Evolutionary conservation across 2,329 filamentous ascomycete species (phyloP), one percentile per base, ranked within the genome.

Genomic region (Apiospora rasikravindrae): DNA sequence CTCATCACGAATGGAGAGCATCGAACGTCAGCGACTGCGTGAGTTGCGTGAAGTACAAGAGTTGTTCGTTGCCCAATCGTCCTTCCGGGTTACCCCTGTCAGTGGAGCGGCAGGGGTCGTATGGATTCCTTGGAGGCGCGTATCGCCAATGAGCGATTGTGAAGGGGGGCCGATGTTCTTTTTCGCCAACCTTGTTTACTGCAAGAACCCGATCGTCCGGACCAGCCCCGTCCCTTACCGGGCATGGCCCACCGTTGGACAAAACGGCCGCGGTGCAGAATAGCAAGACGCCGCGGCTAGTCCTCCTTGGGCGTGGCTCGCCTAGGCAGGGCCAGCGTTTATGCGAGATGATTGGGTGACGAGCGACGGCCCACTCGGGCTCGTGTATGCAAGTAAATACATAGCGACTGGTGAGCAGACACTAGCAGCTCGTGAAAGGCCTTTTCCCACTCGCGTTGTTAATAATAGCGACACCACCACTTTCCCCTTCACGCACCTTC

Each of bases 331-430:
- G 29, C 57, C 57, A 64, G 33, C 53, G 53, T 33, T 51, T n/a
- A 64, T 40, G 33, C 57, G 19, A 33, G 40, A 64, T 64, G 57
- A 64, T 64, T 64, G 57, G 57, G 22, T 37, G 33, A 64, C 57
- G 57, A 40, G 22, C 33, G 33, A 13, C 33, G 57, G 33, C 57
- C 57, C 57, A 64, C 57, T 64, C 57, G 19, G 57, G 57, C 57
- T 64, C 57, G 57, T 64, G 57, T 64, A 64, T 64, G 57, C 57
- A 64, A 64, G 57, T 40, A 64, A 64, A 64, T 64, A 64, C 29
- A 40, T 64, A 40, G 57, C 57, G 57, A 64, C 57, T 64, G 57
- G 57, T 37, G 29, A 61, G 33, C 29, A 61, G 29, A 33, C 33
- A 33, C 53, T 61, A 61, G 53, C 53, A 61, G 29, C 53, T 61